Conservation (phyloP, 305 asterid genomes). For the Fraxinus sp. region DNA sequence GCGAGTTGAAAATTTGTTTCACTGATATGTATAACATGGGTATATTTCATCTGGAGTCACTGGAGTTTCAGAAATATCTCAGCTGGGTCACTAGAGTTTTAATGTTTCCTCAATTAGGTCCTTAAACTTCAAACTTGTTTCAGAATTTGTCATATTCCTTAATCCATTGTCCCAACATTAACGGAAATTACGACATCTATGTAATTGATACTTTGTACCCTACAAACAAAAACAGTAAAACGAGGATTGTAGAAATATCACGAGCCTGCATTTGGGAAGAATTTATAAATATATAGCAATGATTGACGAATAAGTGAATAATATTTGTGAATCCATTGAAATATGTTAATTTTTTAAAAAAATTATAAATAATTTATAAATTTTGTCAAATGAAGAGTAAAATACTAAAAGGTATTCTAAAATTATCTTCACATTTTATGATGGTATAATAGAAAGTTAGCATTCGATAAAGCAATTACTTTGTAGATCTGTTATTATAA, state of each 20-base stretch:
- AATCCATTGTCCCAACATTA: neutral
- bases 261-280: neutral
- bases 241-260: neutral
- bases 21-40: neutral
- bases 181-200: neutral
- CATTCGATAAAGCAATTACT: neutral
- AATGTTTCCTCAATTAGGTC: neutral
- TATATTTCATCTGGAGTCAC: neutral
- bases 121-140: neutral
- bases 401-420: neutral
- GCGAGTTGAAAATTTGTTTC: neutral
- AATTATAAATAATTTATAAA: neutral
- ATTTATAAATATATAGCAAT: neutral
- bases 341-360: neutral
- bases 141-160: neutral
- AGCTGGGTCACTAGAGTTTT: neutral
- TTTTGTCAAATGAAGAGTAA: neutral
- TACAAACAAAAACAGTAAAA: neutral
- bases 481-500: neutral
- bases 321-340: neutral
- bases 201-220: neutral
- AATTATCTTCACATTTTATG: neutral
- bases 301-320: neutral
- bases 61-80: neutral
- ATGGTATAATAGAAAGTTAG: neutral